Percentiles rank a stretch among this genome's conserved stretches.
Evolutionary conservation across 345 rosid species (phyloP).

Genomic region (Eutrema heterophyllum): DNA sequence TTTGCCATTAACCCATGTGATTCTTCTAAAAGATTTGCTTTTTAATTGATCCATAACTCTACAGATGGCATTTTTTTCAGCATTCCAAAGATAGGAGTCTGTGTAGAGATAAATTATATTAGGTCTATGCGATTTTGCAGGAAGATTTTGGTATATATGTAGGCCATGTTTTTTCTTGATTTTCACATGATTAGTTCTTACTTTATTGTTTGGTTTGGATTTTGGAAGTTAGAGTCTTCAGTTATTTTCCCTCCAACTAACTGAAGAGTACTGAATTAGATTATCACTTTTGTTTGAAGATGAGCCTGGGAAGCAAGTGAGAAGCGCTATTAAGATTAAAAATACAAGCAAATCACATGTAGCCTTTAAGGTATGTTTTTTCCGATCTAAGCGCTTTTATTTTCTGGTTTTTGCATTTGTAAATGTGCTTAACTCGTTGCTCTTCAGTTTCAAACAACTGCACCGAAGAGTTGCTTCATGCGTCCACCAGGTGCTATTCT

Average conservation of each 20-base stretch:
- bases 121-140: neutral
- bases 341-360: constrained; percentile 88
- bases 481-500: constrained; percentile 98
- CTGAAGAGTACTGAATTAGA: neutral
- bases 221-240: neutral
- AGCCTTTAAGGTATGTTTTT: constrained; percentile 73
- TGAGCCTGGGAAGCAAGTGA: constrained; percentile 98
- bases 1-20: neutral
- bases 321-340: constrained; percentile 91
- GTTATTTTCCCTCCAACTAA: neutral
- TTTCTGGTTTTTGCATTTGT: neutral
- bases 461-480: constrained; percentile 99
- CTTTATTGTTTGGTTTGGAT: neutral
- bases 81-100: neutral
- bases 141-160: neutral
- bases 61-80: neutral
- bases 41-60: neutral
- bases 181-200: neutral
- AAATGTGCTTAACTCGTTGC: neutral
- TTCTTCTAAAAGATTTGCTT: neutral
- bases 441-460: constrained; percentile 92
- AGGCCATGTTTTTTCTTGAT: neutral
- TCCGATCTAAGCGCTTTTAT: neutral
- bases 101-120: neutral
- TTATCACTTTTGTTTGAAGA: constrained; percentile 40